Base-by-base conservation (phyloP, 208 protist species). In the Trypanosoma scelopori region DNA sequence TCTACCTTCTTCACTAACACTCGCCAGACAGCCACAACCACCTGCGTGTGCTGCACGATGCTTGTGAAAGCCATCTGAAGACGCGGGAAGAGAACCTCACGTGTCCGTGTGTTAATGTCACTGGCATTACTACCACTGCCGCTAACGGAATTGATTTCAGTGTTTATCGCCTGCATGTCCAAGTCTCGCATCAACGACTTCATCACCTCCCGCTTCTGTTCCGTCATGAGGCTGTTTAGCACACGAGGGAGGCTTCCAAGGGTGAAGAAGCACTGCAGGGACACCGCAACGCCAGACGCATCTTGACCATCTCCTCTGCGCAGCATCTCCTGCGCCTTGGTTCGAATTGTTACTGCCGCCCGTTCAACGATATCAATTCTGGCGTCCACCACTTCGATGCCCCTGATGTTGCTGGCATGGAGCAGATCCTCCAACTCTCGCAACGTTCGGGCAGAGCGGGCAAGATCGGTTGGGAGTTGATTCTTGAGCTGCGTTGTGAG, bases 131-230 rank as follows among this genome's bases (percentile, higher is more conserved):
- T 9, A 37, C 32, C 32, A 35, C 15, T 51, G 42, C 32, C 43
- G 6, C 37, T 45, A 47, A 28, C 69, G 58, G 30, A 23, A 27
- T 59, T 72, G 37, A 84, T 69, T 65, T 81, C 71, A 27, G 79
- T 75, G 12, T 62, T 52, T 35, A 90, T 88, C 35, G 66, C 50
- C 62, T 84, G 74, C 35, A 63, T 35, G 51, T 94, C 82, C 12
- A 92, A 68, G 43, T 90, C 88, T 13, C 75, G 73, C 76, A 87
- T 80, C 6, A 92, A 74, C 25, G 60, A 72, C 51, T 76, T 77
- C 55, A 90, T 64, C 16, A 85, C 83, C 70, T 89, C 85, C 22
- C 81, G 80, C 53, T 88, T 87, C 37, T 76, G 82, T 70, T 94
- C 88, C 15, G 76, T 82, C 82, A 91, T 91, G 46, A 88, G 81